These are phyloP conservation scores for Russula compacta DNA, from an alignment of 768 basidiomycete genomes.

Conservation along the genomic window DNA sequence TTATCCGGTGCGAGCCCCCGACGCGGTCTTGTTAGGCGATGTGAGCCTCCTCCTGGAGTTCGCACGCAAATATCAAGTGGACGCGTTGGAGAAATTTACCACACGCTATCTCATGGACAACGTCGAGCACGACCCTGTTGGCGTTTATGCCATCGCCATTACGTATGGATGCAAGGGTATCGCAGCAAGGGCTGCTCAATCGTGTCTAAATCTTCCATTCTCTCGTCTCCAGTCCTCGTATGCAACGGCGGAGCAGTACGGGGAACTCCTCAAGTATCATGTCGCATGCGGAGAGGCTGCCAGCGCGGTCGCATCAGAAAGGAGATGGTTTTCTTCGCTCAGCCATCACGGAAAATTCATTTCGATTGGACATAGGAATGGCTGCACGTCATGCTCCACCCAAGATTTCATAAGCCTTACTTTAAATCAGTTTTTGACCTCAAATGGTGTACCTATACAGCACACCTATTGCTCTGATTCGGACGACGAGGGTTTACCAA, in stretches of 20 bases:
- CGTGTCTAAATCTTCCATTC: not conserved
- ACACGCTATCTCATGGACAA: not conserved
- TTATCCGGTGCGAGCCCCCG: not conserved
- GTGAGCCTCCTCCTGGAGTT: slow-evolving; percentile 6
- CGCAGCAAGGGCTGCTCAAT: not conserved
- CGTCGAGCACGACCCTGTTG: slow-evolving; percentile 9
- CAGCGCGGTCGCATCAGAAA: not conserved
- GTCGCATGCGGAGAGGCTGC: not conserved
- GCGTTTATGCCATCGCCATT: slow-evolving; percentile 8
- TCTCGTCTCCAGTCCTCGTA: not conserved
- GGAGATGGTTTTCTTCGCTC: not conserved
- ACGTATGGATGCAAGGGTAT: not conserved
- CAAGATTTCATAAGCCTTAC: not conserved
- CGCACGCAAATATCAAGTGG: slow-evolving; percentile 12
- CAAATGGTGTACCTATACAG: too few relatives aligned
- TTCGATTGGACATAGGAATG: not conserved
- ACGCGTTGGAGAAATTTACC: not conserved
- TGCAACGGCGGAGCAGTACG: not conserved
- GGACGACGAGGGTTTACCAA: not conserved
- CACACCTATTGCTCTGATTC: not conserved
- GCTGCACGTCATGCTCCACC: not conserved
- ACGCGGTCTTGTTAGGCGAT: not conserved
- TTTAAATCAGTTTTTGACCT: not conserved
- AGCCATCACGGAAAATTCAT: not conserved
- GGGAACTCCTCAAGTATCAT: not conserved